phyloP scores from a whole-genome alignment of 2,329 filamentous ascomycete species.

The Arthroderma uncinatum region DNA sequence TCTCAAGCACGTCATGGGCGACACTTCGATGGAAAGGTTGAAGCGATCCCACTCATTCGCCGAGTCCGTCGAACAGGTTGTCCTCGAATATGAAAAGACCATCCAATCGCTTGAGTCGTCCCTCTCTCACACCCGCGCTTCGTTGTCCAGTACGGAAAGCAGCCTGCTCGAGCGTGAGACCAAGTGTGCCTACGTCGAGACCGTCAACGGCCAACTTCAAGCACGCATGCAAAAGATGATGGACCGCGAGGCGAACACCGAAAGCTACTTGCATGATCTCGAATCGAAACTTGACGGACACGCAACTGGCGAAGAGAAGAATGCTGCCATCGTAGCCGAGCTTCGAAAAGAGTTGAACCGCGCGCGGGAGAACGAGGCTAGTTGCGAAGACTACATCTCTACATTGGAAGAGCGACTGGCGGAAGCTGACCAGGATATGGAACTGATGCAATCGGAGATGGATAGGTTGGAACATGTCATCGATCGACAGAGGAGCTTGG shows the following conservation, averaged over 20 bases:
- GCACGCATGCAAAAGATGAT: constrained; percentile 81
- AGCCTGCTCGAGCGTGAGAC: constrained; percentile 84
- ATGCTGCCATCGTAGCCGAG: constrained; percentile 70
- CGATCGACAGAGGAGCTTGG: constrained; percentile 86
- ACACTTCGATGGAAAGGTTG: constrained; percentile 74
- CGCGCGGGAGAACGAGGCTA: constrained; percentile 77
- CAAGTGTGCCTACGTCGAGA: constrained; percentile 85
- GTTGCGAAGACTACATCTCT: constrained; percentile 92
- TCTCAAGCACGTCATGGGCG: constrained; percentile 49
- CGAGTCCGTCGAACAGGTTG: constrained; percentile 88
- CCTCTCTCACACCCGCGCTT: constrained; percentile 73
- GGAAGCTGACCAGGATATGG: constrained; percentile 89
- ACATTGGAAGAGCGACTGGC: constrained; percentile 90
- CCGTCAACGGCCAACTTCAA: constrained; percentile 81
- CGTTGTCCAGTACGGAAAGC: constrained; percentile 74
- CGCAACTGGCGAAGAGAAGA: constrained; percentile 85
- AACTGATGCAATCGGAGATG: constrained; percentile 94
- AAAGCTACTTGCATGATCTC: constrained; percentile 83
- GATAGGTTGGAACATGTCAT: constrained; percentile 89
- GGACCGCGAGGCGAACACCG: constrained; percentile 83
- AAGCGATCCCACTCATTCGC: constrained; percentile 95
- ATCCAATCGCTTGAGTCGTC: constrained; percentile 90
- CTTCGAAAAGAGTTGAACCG: constrained; percentile 84
- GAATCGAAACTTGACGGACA: constrained; percentile 85
- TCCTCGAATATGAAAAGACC: constrained; percentile 96